Conservation (phyloP, 129 eudicot species). For the Pulicaria dysenterica region DNA sequence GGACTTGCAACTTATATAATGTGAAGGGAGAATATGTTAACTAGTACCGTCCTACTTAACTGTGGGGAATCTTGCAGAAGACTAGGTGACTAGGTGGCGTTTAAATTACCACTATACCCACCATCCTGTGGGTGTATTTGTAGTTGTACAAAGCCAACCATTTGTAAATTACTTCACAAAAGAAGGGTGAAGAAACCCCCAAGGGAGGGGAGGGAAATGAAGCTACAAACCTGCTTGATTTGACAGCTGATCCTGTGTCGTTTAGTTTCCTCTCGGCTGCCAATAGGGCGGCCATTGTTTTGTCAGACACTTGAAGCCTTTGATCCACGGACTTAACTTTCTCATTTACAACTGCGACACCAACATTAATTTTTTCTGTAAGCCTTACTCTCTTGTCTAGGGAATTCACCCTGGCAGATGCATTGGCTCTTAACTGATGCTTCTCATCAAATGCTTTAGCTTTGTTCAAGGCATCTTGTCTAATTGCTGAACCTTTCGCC, state of each 20-base stretch:
- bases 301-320: conserved; percentile 93
- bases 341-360: conserved; percentile 87
- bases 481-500: conserved; percentile 90
- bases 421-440: conserved; percentile 83
- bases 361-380: conserved; percentile 77
- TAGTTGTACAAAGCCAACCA: no score
- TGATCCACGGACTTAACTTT: conserved; percentile 95
- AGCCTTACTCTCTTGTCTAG: conserved; percentile 83
- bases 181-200: not conserved
- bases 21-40: no score
- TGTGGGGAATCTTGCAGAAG: no score
- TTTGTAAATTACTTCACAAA: conserved; percentile 1
- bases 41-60: no score
- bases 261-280: conserved; percentile 93
- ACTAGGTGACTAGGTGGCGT: no score
- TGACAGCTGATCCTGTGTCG: conserved; percentile 94
- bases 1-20: no score
- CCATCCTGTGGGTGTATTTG: no score
- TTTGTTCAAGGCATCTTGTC: conserved; percentile 88
- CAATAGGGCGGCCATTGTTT: conserved; percentile 94
- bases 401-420: conserved; percentile 83
- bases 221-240: conserved; percentile 82
- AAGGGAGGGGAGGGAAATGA: no score
- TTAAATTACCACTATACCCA: no score
- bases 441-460: conserved; percentile 97